Percentiles rank a stretch among this genome's conserved stretches.
Evolutionary conservation across 495 filamentous ascomycete species (phyloP).

Genomic region (Penicillium dipodomyicola): DNA sequence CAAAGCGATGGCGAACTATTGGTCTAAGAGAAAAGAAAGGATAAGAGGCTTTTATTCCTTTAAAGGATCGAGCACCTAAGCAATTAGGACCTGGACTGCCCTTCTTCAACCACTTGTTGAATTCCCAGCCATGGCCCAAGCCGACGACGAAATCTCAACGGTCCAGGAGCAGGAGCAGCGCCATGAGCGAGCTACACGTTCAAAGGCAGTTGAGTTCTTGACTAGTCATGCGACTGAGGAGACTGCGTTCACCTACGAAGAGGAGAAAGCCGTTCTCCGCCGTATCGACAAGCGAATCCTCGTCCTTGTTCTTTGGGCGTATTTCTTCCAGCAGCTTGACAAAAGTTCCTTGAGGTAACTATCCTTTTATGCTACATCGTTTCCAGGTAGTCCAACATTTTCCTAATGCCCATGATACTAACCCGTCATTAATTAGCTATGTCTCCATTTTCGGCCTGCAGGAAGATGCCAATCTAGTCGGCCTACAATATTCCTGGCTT

Average conservation of each 20-base stretch:
- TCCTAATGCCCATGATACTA: background rate
- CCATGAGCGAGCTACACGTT: background rate
- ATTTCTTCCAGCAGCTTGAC: conserved; percentile 52
- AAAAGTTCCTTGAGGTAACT: conserved; percentile 40
- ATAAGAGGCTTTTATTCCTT: background rate
- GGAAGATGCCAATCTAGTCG: conserved; percentile 37
- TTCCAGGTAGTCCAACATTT: background rate
- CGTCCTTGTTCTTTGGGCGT: conserved; percentile 34
- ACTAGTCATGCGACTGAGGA: conserved; percentile 16
- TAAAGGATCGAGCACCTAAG: background rate
- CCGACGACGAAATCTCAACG: background rate
- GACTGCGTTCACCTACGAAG: conserved; percentile 44
- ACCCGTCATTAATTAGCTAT: conserved; percentile 29
- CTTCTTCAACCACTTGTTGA: background rate
- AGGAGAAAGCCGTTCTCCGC: conserved; percentile 39
- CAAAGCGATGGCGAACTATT: background rate
- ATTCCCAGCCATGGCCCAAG: background rate
- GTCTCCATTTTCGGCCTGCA: conserved; percentile 46
- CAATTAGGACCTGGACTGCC: background rate
- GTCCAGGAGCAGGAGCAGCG: background rate
- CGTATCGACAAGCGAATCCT: conserved; percentile 52
- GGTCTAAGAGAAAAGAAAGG: background rate
- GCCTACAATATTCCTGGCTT: conserved; percentile 50
- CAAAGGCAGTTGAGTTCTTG: conserved; percentile 22
- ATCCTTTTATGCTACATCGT: background rate